These are phyloP conservation scores for Phaseolus coccineus DNA, from an alignment of 331 rosid genomes.

Conservation along the genomic window DNA sequence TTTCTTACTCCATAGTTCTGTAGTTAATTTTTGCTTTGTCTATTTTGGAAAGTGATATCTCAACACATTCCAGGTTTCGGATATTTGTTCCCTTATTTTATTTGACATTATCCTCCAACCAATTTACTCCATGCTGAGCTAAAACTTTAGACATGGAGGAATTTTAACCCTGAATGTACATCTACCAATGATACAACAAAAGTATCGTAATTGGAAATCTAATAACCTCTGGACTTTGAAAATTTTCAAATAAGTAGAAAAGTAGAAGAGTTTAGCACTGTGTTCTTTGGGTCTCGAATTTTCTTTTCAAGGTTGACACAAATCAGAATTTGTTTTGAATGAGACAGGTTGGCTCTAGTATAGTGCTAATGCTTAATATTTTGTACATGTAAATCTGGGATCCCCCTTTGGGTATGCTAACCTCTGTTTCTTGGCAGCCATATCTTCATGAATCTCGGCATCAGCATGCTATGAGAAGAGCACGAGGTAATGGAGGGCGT, in stretches of 20 bases:
- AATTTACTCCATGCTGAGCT: not conserved
- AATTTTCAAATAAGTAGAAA: not conserved
- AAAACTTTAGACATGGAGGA: not conserved
- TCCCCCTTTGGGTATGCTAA: slow-evolving; percentile 27
- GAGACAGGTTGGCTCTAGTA: slow-evolving; percentile 15
- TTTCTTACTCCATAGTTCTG: not conserved
- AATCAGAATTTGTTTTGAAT: not conserved
- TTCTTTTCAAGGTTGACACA: not conserved
- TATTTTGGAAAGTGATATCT: not conserved
- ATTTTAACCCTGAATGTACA: not conserved
- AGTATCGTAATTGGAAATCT: not conserved
- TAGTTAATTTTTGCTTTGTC: slow-evolving; percentile 3
- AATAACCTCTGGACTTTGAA: not conserved
- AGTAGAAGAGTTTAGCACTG: not conserved
- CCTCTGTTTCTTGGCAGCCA: slow-evolving; percentile 60
- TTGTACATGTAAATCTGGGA: not conserved
- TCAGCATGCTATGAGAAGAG: slow-evolving; percentile 92
- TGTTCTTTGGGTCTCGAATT: slow-evolving; percentile 7
- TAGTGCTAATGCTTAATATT: not conserved
- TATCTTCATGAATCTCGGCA: slow-evolving; percentile 96
- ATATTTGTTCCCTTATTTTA: not conserved
- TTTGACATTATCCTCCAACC: not conserved
- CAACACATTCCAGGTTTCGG: slow-evolving; percentile 13
- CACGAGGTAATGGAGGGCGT: slow-evolving; percentile 86
- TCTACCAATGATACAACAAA: not conserved